Evolutionary conservation across 192 early-diverging fungal species (phyloP).

Genomic region (Mortierella claussenii): DNA sequence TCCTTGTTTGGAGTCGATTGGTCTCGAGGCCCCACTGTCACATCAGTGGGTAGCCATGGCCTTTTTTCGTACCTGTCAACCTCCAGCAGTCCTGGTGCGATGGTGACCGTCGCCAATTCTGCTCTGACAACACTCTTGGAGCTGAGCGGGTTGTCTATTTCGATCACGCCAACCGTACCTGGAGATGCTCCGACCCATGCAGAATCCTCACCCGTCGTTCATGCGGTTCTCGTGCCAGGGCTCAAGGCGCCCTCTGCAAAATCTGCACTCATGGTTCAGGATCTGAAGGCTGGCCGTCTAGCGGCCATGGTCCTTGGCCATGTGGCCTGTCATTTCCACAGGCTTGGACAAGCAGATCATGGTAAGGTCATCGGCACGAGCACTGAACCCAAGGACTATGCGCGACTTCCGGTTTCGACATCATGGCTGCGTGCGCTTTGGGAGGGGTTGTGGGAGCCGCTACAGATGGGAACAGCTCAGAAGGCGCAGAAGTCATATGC

Average conservation of each 20-base stretch:
- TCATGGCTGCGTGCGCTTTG: constrained; percentile 64
- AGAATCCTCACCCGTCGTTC: neutral
- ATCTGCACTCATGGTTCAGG: constrained; percentile 41
- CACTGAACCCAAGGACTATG: constrained; percentile 62
- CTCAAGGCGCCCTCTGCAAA: constrained; percentile 32
- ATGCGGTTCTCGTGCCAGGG: constrained; percentile 23
- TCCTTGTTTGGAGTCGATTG: constrained; percentile 42
- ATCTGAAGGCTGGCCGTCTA: constrained; percentile 62
- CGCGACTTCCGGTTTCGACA: constrained; percentile 55
- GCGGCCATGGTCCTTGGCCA: constrained; percentile 57
- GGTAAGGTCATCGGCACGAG: constrained; percentile 43
- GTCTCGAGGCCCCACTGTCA: constrained; percentile 26
- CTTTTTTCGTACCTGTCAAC: constrained; percentile 37
- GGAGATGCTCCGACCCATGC: neutral
- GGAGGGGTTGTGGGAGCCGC: constrained; percentile 50
- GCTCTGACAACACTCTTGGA: constrained; percentile 35
- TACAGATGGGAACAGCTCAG: constrained; percentile 38
- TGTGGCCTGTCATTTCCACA: constrained; percentile 31
- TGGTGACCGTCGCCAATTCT: constrained; percentile 35
- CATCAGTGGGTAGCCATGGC: constrained; percentile 32
- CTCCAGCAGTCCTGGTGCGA: constrained; percentile 9
- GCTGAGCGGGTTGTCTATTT: constrained; percentile 30
- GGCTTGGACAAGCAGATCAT: constrained; percentile 28
- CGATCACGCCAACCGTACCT: constrained; percentile 4
- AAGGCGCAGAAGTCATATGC: constrained; percentile 12